A percentile compares a stretch with the other conserved stretches of the same genome.
Evolutionary conservation across 108 stramenopile species (phyloP).

Genomic region (Stephanodiscus triporus): DNA sequence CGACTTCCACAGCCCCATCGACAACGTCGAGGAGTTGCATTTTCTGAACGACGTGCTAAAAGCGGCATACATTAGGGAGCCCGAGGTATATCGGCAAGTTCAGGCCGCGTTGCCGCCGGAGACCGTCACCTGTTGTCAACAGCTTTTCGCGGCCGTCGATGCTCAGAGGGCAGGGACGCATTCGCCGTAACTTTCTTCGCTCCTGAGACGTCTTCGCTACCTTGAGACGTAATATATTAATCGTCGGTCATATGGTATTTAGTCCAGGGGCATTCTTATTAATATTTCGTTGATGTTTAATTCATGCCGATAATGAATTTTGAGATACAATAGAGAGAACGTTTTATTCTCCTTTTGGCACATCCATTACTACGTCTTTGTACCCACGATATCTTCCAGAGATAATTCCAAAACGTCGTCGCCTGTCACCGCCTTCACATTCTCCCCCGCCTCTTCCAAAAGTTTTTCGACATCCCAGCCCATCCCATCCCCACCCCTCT

Average conservation of each 20-base stretch:
- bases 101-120: conserved; percentile 76
- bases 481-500: conserved; percentile 45
- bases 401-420: conserved; percentile 82
- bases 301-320: no score
- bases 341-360: background rate
- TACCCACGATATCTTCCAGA: conserved; percentile 72
- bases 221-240: background rate
- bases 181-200: background rate
- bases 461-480: conserved; percentile 78
- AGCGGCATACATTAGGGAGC: conserved; percentile 76
- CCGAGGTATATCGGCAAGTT: conserved; percentile 83
- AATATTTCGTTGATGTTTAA: no score
- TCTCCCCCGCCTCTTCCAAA: conserved; percentile 61
- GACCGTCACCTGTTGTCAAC: conserved; percentile 61
- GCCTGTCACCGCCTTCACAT: conserved; percentile 65
- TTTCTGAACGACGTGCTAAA: conserved; percentile 79
- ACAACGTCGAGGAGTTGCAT: conserved; percentile 74
- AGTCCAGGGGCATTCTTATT: no score
- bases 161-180: conserved; percentile 26
- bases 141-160: conserved; percentile 75
- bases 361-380: conserved; percentile 9
- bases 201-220: conserved; percentile 7
- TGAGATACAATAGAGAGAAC: no score
- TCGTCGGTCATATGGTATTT: no score
- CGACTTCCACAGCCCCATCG: conserved; percentile 82